phyloP scores from a whole-genome alignment of 2,329 filamentous ascomycete species.

The Talaromyces rugulosus region DNA sequence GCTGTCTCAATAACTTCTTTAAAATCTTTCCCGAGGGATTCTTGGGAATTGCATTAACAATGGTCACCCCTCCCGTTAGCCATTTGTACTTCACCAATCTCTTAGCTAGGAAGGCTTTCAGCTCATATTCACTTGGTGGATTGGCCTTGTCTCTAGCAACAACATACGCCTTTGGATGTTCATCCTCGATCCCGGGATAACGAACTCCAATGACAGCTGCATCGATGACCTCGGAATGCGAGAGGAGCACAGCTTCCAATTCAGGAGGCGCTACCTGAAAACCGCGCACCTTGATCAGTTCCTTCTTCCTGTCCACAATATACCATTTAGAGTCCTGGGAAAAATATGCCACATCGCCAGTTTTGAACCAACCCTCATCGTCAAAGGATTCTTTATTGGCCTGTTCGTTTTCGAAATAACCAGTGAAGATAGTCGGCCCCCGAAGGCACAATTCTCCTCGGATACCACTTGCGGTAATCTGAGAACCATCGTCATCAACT shows the following conservation, averaged over 20 bases:
- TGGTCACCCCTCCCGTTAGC: constrained; percentile 49
- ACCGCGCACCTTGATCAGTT: constrained; percentile 53
- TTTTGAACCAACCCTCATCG: constrained; percentile 51
- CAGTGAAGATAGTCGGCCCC: constrained; percentile 50
- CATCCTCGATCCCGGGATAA: constrained; percentile 29
- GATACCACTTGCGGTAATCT: constrained; percentile 47
- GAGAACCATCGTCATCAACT: constrained; percentile 23
- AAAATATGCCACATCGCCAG: constrained; percentile 19
- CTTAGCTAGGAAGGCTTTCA: constrained; percentile 37
- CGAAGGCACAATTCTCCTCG: constrained; percentile 52
- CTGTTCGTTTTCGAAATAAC: constrained; percentile 50
- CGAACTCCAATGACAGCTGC: constrained; percentile 47
- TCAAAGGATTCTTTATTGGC: constrained; percentile 50
- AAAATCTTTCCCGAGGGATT: constrained; percentile 56
- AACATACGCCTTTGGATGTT: constrained; percentile 46
- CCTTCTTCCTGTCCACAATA: constrained; percentile 51
- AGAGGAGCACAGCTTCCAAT: constrained; percentile 46
- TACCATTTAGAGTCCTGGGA: constrained; percentile 38
- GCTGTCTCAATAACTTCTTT: constrained; percentile 52
- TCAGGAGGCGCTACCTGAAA: constrained; percentile 52
- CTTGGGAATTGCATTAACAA: constrained; percentile 56
- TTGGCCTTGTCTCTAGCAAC: constrained; percentile 28
- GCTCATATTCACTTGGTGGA: constrained; percentile 32
- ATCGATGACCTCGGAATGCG: constrained; percentile 45
- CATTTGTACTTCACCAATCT: constrained; percentile 50